Base-by-base conservation (phyloP, 345 rosid genomes). In the Citrus australasica region DNA sequence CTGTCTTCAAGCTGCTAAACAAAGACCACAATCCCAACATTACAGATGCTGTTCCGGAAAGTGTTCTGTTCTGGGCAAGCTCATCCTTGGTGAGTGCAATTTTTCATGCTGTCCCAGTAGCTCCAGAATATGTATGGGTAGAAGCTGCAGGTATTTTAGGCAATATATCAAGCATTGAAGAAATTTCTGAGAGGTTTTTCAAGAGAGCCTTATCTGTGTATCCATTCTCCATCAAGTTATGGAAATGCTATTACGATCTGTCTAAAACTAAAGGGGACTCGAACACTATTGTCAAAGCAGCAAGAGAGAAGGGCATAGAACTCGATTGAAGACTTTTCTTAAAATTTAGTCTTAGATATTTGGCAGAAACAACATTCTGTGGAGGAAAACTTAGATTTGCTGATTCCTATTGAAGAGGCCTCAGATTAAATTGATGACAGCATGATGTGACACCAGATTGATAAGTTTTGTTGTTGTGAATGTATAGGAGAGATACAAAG, bases 121-220 rank as follows among this genome's bases (percentile, higher is more conserved):
- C 98, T 68, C 97, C 98, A 0, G 99, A 92, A 88, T 83, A 71
- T 77, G 83, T 81, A 60, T 96, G 95, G 98, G 94, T 88, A 1
- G 93, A 91, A 72, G 91, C 97, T 79, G 94, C 93, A 1, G 85
- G 64, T 17, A 79, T 89, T 72, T 73, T 96, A 85, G 81, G 83
- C 69, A 82, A 53, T 28, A 78, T 84, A 58, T 71, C 77, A 0
- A 90, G 88, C 56, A 74, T 74, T 1, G 87, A 84, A 16, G 25
- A 82, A 9, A 85, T 86, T 56, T 77, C 80, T 9, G 89, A 90
- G 73, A 89, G 86, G 30, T 96, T 92, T 82, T 84, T 86, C 82
- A 77, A 74, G 85, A 91, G 84, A 87, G 97, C 93, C 69, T 77
- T 91, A 79, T 84, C 88, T 0, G 89, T 80, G 11, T 83, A 95